A percentile compares a stretch with the other conserved stretches of the same genome.
These are phyloP conservation scores for Entoloma clypeatum DNA, from an alignment of 1,284 basidiomycete genomes.

Conservation along the genomic window DNA sequence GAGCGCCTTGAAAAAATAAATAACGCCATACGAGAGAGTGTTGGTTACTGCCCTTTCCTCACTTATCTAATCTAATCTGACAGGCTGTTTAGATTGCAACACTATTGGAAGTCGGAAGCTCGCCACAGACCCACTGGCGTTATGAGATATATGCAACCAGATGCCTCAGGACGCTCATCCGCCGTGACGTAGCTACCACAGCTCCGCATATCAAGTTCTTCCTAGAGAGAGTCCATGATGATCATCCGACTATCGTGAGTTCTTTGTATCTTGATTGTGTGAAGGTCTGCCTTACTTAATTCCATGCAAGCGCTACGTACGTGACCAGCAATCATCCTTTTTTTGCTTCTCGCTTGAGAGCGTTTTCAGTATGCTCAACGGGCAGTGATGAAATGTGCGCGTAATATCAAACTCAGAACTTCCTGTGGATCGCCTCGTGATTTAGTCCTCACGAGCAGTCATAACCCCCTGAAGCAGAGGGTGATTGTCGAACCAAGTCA, in stretches of 20 bases:
- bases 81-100: conserved; percentile 31
- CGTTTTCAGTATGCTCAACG: conserved; percentile 59
- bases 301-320: conserved; percentile 65
- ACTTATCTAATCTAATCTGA: conserved; percentile 5
- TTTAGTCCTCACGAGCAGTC: conserved; percentile 47
- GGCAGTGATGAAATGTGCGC: conserved; percentile 60
- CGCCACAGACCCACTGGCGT: conserved; percentile 76
- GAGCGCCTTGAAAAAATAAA: conserved; percentile 41
- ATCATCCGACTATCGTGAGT: conserved; percentile 61
- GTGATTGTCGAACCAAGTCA: conserved; percentile 49
- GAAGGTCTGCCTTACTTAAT: conserved; percentile 5
- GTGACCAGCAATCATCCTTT: conserved; percentile 22
- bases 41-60: conserved; percentile 28
- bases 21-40: conserved; percentile 39
- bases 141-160: conserved; percentile 76
- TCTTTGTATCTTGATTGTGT: neutral
- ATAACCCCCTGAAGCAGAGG: conserved; percentile 57
- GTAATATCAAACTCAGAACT: conserved; percentile 80
- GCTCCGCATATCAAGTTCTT: conserved; percentile 53
- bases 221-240: conserved; percentile 52
- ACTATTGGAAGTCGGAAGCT: conserved; percentile 52
- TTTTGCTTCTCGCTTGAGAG: conserved; percentile 7
- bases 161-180: conserved; percentile 69
- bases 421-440: conserved; percentile 57
- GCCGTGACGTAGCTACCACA: conserved; percentile 68